Evolutionary conservation across 805 yeast genomes (phyloP).

Genomic region (Hanseniaspora valbyensis): DNA sequence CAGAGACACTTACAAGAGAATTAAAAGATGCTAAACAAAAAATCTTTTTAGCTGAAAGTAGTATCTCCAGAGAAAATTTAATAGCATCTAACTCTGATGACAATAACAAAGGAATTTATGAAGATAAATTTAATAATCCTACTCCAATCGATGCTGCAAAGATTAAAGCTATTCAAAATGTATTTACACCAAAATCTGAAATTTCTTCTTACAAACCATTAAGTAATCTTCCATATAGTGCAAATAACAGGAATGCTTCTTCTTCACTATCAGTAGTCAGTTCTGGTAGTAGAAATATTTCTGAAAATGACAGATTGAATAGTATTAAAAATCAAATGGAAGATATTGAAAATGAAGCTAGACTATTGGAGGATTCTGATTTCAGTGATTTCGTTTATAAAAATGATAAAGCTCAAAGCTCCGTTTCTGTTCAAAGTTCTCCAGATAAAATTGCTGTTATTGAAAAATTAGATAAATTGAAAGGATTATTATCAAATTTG

Average conservation of each 20-base stretch:
- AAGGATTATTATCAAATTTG: slow-evolving; percentile 47
- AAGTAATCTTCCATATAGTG: slow-evolving; percentile 23
- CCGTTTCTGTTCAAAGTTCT: too few relatives aligned
- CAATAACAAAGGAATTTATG: slow-evolving; percentile 14
- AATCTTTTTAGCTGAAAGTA: slow-evolving; percentile 49
- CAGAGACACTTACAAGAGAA: slow-evolving; percentile 52
- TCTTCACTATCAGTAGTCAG: slow-evolving; percentile 2
- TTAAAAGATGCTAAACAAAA: slow-evolving; percentile 57
- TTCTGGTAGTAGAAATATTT: slow-evolving; percentile 28
- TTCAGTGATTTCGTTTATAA: slow-evolving; percentile 42
- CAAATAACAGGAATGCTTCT: slow-evolving; percentile 33
- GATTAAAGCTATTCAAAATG: slow-evolving; percentile 24
- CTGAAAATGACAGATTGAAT: slow-evolving; percentile 66
- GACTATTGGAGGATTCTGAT: slow-evolving; percentile 76
- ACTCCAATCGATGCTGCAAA: slow-evolving; percentile 25
- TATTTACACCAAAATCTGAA: slow-evolving; percentile 26
- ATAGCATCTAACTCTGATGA: too few relatives aligned
- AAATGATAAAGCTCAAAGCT: slow-evolving; percentile 23
- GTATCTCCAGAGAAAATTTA: slow-evolving; percentile 37
- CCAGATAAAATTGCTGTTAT: slow-evolving; percentile 31
- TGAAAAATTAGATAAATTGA: slow-evolving; percentile 42
- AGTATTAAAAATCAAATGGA: slow-evolving; percentile 76
- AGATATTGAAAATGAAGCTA: slow-evolving; percentile 68
- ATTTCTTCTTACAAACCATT: slow-evolving; percentile 30
- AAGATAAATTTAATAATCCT: slow-evolving; percentile 11